These are phyloP conservation scores for Cornus florida DNA, from an alignment of 148 eudicot genomes.

Conservation along the genomic window DNA sequence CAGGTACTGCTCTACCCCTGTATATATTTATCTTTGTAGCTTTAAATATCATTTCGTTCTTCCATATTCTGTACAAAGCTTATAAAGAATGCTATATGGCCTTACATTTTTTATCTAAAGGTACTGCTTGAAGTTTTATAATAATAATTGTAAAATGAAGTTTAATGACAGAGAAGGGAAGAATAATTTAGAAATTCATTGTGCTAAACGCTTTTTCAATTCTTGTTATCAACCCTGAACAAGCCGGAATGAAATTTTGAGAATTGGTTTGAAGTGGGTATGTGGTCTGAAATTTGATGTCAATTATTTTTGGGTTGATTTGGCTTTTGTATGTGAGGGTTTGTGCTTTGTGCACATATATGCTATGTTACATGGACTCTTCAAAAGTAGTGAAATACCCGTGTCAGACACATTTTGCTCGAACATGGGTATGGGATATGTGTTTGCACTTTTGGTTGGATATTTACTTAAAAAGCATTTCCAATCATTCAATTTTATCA, in stretches of 20 bases:
- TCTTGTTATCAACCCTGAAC: too few species aligned
- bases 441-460: too few species aligned
- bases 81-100: neutral
- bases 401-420: too few species aligned
- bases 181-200: too few species aligned
- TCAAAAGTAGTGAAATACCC: too few species aligned
- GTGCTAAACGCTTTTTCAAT: neutral
- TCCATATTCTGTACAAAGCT: neutral
- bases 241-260: neutral
- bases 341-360: neutral
- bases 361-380: too few species aligned
- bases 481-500: too few species aligned
- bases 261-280: neutral
- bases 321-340: neutral
- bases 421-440: too few species aligned
- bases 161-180: neutral
- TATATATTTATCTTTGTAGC: neutral
- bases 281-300: neutral
- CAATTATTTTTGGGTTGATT: neutral
- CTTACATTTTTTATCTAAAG: neutral
- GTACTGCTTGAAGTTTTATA: neutral
- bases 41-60: neutral
- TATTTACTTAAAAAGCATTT: too few species aligned
- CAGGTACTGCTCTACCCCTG: slow-evolving; percentile 46
- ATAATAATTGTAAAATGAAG: too few species aligned